Conservation (phyloP, 2,329 filamentous ascomycete species). For the Fusarium graminum region DNA sequence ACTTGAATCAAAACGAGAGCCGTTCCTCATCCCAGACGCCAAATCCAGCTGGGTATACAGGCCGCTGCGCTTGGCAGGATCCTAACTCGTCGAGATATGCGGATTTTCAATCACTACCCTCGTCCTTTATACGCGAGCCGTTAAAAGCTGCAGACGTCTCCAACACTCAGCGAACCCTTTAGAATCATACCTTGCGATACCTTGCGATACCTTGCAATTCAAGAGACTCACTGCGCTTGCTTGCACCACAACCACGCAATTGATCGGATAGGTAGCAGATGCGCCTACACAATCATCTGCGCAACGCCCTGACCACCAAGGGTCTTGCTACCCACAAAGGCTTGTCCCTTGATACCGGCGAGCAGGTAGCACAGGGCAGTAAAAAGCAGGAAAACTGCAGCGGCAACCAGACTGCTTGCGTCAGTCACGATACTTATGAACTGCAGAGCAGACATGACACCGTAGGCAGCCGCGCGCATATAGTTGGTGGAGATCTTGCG, state of each 20-base stretch:
- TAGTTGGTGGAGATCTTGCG: conserved; percentile 96
- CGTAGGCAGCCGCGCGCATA: conserved; percentile 92
- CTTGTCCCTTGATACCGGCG: conserved; percentile 84
- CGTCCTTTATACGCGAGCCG: conserved; percentile 6
- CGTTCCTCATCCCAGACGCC: conserved; percentile 52
- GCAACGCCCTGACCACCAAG: conserved; percentile 93
- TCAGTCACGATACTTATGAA: conserved; percentile 80
- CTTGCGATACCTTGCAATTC: neutral
- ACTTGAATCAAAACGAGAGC: conserved; percentile 46
- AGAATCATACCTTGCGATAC: neutral
- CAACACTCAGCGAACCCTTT: conserved; percentile 1
- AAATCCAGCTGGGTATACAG: conserved; percentile 49
- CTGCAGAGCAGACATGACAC: conserved; percentile 82
- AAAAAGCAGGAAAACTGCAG: conserved; percentile 82
- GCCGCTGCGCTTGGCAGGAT: conserved; percentile 45
- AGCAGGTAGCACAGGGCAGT: conserved; percentile 84
- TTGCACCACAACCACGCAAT: conserved; percentile 7
- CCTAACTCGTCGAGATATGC: conserved; percentile 44
- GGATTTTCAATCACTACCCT: conserved; percentile 26
- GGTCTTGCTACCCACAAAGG: conserved; percentile 93
- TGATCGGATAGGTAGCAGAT: neutral
- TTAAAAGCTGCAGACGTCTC: conserved; percentile 6
- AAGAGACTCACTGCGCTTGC: conserved; percentile 5
- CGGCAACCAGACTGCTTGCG: conserved; percentile 83
- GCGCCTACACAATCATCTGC: conserved; percentile 91